Base-by-base conservation (phyloP, 495 filamentous ascomycete species). In the Amorphotheca resinae region DNA sequence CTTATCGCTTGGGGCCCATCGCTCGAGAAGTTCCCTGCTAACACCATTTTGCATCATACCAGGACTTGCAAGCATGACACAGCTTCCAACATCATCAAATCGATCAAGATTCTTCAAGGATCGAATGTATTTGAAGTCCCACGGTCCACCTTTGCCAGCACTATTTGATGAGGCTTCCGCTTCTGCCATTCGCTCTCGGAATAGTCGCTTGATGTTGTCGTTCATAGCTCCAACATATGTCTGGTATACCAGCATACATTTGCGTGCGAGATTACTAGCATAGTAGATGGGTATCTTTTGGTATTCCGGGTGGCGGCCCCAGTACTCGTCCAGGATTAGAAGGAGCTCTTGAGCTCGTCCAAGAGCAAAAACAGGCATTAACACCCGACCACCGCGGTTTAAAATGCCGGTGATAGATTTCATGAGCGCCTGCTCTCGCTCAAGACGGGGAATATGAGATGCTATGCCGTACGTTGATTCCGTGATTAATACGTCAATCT, bases 221-320 rank as follows among this genome's bases (percentile, higher is more conserved):
- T 98, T 98, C 91, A 98, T 98, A 20, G 87, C 84, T 41, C 84
- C 81, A 45, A 95, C 82, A 55, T 95, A 96, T 1, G 91, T 98
- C 60, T 95, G 89, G 56, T 98, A 98, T 4, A 98, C 87, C 14
- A 94, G 74, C 91, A 98, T 98, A 58, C 91, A 98, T 60, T 93
- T 91, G 49, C 89, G 68, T 1, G 91, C 91, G 36, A 95, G 72
- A 56, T 89, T 93, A 47, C 81, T 86, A 38, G 91, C 91, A 60
- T 95, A 98, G 66, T 95, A 98, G 41, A 98, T 96, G 14, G 91
- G 91, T 15, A 81, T 77, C 46, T 82, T 84, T 50, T 93, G 89
- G 52, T 77, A 82, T 55, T 95, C 85, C 0, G 73, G 64, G 54
- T 96, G 87, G 28, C 80, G 78, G 35, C 73, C 73, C 91, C 91